Evolutionary conservation across 805 yeast species (phyloP).

Genomic region (Priceomyces castillae): DNA sequence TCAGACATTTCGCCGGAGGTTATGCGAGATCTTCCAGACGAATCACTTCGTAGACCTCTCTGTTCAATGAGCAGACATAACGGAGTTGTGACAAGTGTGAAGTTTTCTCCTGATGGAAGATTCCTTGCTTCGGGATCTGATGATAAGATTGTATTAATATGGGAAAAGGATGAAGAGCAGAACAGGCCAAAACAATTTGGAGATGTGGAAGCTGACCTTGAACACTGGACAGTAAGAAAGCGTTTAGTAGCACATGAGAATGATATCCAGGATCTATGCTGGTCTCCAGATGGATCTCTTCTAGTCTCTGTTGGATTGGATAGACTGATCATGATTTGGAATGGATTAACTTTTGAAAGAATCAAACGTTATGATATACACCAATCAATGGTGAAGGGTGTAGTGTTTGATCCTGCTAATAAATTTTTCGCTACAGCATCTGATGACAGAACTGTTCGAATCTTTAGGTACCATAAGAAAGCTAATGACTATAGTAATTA

Average conservation of each 20-base stretch:
- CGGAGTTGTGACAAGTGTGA: conserved; percentile 92
- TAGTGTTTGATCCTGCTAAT: conserved; percentile 96
- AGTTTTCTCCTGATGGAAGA: conserved; percentile 89
- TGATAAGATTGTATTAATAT: conserved; percentile 83
- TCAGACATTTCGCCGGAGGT: conserved; percentile 5
- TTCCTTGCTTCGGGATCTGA: conserved; percentile 94
- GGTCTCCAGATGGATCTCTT: conserved; percentile 94
- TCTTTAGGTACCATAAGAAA: conserved; percentile 77
- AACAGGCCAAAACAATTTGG: conserved; percentile 68
- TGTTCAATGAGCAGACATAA: conserved; percentile 94
- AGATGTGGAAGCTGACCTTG: conserved; percentile 65
- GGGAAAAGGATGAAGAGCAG: conserved; percentile 83
- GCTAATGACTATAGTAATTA: conserved; percentile 55
- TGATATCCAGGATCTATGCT: conserved; percentile 95
- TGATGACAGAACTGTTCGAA: conserved; percentile 88
- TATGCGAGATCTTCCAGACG: conserved; percentile 15
- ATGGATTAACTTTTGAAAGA: conserved; percentile 85
- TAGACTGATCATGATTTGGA: conserved; percentile 90
- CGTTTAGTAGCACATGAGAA: conserved; percentile 95
- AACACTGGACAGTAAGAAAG: conserved; percentile 92
- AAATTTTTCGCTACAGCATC: conserved; percentile 96
- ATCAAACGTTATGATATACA: conserved; percentile 88
- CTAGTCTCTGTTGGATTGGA: conserved; percentile 94
- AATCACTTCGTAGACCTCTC: conserved; percentile 47
- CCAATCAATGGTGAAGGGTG: conserved; percentile 93